These are phyloP conservation scores for Paraphaeosphaeria minitans DNA, from an alignment of 2,329 filamentous ascomycete genomes.

Conservation along the genomic window DNA sequence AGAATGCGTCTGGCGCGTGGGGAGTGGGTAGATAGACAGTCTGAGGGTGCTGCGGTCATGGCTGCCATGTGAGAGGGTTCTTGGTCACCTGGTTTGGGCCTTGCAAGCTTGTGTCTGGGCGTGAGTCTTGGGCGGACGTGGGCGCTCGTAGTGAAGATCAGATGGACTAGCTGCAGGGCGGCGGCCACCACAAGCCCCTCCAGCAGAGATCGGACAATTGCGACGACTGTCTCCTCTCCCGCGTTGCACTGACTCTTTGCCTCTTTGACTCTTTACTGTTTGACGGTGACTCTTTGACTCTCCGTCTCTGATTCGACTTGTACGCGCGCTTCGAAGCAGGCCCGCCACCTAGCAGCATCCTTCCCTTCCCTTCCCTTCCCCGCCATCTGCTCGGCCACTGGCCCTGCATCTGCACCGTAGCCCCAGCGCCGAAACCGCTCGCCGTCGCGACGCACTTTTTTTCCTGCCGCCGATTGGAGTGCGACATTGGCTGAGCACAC, in stretches of 20 bases:
- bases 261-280: no score
- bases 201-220: background rate
- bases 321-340: constrained; percentile 1
- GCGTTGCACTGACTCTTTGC: background rate
- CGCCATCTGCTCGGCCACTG: constrained; percentile 6
- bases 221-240: background rate
- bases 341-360: constrained; percentile 1
- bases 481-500: constrained; percentile 1
- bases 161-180: constrained; percentile 7
- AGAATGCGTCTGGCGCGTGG: background rate
- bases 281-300: background rate
- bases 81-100: background rate
- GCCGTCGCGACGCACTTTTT: constrained; percentile 1
- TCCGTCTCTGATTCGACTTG: background rate
- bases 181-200: background rate
- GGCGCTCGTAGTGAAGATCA: constrained; percentile 4
- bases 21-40: background rate
- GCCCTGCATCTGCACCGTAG: constrained; percentile 9
- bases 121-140: background rate
- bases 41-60: background rate
- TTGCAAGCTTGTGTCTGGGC: constrained; percentile 8
- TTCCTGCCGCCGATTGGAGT: background rate
- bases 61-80: constrained; percentile 7
- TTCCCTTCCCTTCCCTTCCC: constrained; percentile 14
- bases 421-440: constrained; percentile 8